phyloP scores from a whole-genome alignment of 768 basidiomycete species.

The Leccinum longicurvipes region DNA sequence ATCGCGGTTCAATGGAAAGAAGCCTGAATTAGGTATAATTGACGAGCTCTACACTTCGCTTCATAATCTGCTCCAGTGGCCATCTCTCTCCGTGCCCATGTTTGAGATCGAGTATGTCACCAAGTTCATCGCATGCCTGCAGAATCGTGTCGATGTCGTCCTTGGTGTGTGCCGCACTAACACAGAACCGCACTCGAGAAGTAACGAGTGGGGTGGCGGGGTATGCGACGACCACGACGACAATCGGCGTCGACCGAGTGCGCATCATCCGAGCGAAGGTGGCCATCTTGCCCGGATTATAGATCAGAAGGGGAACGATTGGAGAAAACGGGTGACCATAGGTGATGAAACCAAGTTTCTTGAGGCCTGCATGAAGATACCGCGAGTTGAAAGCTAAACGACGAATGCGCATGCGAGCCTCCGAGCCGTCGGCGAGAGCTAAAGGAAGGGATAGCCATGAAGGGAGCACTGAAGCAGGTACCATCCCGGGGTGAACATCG shows the following conservation, averaged over 20 bases:
- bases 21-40: slow-evolving; percentile 24
- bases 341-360: slow-evolving; percentile 94
- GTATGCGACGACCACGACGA: slow-evolving; percentile 88
- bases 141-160: slow-evolving; percentile 89
- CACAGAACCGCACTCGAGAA: slow-evolving; percentile 87
- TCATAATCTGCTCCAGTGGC: slow-evolving; percentile 71
- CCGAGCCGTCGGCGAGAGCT: slow-evolving; percentile 72
- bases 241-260: slow-evolving; percentile 68
- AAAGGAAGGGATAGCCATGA: slow-evolving; percentile 76
- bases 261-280: slow-evolving; percentile 90
- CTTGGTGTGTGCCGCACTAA: slow-evolving; percentile 95
- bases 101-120: slow-evolving; percentile 87
- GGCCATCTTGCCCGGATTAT: slow-evolving; percentile 92
- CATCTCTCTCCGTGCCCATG: slow-evolving; percentile 71
- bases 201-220: slow-evolving; percentile 89
- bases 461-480: slow-evolving; percentile 61
- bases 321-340: slow-evolving; percentile 91
- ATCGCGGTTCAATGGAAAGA: neutral
- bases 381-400: slow-evolving; percentile 94
- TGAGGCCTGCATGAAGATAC: slow-evolving; percentile 82
- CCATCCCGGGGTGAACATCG: slow-evolving; percentile 64
- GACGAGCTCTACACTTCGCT: slow-evolving; percentile 73
- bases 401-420: slow-evolving; percentile 78
- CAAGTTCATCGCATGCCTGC: slow-evolving; percentile 87
- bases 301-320: slow-evolving; percentile 88